phyloP scores from a whole-genome alignment of 352 stramenopile genomes.

The Vaucheria bursata region DNA sequence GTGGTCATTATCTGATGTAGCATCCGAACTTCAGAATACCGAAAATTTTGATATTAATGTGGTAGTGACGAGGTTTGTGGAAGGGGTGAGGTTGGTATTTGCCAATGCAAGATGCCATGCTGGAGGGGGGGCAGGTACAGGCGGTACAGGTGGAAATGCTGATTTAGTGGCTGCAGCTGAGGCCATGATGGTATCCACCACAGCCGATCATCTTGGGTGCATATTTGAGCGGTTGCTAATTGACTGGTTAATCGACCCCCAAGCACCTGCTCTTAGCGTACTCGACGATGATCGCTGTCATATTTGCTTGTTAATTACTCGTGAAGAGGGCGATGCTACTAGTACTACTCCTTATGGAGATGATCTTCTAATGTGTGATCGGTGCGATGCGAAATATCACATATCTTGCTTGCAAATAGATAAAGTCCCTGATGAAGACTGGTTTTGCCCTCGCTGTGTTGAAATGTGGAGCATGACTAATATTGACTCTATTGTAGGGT shows the following conservation, averaged over 20 bases:
- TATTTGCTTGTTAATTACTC: constrained; percentile 10
- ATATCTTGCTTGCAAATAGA: constrained; percentile 25
- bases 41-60: constrained; percentile 3
- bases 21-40: constrained; percentile 6
- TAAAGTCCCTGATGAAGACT: constrained; percentile 27
- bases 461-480: constrained; percentile 9
- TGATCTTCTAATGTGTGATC: constrained; percentile 31
- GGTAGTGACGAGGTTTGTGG: constrained; percentile 11
- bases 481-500: background rate
- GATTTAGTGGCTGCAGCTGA: background rate
- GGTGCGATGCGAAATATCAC: constrained; percentile 43
- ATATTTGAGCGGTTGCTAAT: constrained; percentile 39
- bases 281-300: constrained; percentile 32
- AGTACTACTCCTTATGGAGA: no score
- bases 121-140: background rate
- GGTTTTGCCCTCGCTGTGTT: constrained; percentile 35
- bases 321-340: background rate
- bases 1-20: constrained; percentile 21
- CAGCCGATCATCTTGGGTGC: constrained; percentile 7
- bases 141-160: background rate
- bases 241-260: constrained; percentile 38
- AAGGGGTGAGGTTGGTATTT: constrained; percentile 23
- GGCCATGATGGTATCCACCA: background rate
- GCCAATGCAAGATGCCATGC: constrained; percentile 13
- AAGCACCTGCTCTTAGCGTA: constrained; percentile 13